Evolutionary conservation across 2,329 filamentous ascomycete species (phyloP).

Genomic region (Clarireedia hainanense): DNA sequence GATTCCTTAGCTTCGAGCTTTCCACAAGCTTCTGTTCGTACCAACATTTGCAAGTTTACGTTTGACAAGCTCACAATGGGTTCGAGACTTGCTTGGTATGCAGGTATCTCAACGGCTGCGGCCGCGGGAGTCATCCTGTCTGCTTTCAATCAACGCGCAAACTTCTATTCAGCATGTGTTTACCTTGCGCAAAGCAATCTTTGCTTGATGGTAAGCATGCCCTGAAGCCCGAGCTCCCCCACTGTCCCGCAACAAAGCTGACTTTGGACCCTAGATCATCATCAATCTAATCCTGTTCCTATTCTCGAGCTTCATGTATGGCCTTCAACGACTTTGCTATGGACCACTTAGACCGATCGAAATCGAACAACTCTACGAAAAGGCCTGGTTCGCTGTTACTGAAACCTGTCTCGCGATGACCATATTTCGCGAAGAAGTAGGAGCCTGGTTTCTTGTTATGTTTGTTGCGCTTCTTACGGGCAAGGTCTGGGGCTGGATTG

Average conservation of each 20-base stretch:
- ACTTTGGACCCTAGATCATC: conserved; percentile 55
- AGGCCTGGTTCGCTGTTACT: conserved; percentile 95
- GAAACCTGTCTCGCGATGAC: conserved; percentile 98
- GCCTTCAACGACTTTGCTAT: conserved; percentile 82
- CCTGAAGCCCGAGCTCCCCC: not conserved
- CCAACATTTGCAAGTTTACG: not conserved
- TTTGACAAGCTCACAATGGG: conserved; percentile 15
- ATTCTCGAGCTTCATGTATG: conserved; percentile 75
- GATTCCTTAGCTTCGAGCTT: not conserved
- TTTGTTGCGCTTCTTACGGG: conserved; percentile 87
- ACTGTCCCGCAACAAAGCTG: conserved; percentile 6
- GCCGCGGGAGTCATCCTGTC: conserved; percentile 79
- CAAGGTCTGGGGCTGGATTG: conserved; percentile 98
- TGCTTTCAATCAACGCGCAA: conserved; percentile 88
- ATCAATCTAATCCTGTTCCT: conserved; percentile 83
- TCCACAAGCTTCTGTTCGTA: not conserved
- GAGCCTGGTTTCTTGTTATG: conserved; percentile 93
- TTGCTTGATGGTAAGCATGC: conserved; percentile 68
- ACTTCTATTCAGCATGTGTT: conserved; percentile 97
- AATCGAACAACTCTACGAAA: conserved; percentile 94
- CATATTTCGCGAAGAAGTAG: conserved; percentile 91
- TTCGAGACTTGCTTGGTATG: conserved; percentile 38
- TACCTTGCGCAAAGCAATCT: conserved; percentile 95
- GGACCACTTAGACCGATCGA: conserved; percentile 87
- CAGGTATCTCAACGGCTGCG: conserved; percentile 66